Conservation (phyloP, 352 stramenopile species). For the Phytopythium mirpurense region DNA sequence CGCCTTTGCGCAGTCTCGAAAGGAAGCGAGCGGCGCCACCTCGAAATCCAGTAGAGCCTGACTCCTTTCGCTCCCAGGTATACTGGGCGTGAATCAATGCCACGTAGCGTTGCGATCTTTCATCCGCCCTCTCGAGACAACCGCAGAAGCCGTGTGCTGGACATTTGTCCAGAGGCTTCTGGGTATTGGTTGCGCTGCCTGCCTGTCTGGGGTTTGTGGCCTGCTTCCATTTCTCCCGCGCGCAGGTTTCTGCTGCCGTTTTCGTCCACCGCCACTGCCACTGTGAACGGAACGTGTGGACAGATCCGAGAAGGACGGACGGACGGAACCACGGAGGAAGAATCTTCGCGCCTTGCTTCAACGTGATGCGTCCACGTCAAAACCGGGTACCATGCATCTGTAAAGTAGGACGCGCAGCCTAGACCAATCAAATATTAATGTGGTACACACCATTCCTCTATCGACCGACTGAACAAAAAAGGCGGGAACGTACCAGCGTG, state of each 20-base stretch:
- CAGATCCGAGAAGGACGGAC: too few species aligned
- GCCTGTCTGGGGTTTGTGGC: conserved; percentile 1
- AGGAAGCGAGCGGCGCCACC: too few species aligned
- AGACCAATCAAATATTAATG: not conserved
- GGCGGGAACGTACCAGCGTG: not conserved
- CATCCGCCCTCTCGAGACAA: not conserved
- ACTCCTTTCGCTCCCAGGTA: too few species aligned
- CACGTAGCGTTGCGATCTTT: conserved; percentile 2
- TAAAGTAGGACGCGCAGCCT: not conserved
- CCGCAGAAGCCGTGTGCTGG: too few species aligned
- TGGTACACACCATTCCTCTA: not conserved
- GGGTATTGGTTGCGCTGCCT: too few species aligned
- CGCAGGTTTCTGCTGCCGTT: not conserved
- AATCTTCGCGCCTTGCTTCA: not conserved
- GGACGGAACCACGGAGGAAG: too few species aligned
- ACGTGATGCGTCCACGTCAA: not conserved
- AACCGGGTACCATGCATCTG: not conserved
- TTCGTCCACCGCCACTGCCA: too few species aligned
- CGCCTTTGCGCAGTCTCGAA: too few species aligned
- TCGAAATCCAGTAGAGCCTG: too few species aligned
- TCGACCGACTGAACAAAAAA: not conserved
- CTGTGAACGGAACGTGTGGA: too few species aligned
- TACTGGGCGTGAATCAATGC: not conserved
- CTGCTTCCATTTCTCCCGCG: not conserved
- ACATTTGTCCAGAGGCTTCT: too few species aligned